Evolutionary conservation across 129 eudicot genomes (phyloP).

Genomic region (Tagetes erecta): DNA sequence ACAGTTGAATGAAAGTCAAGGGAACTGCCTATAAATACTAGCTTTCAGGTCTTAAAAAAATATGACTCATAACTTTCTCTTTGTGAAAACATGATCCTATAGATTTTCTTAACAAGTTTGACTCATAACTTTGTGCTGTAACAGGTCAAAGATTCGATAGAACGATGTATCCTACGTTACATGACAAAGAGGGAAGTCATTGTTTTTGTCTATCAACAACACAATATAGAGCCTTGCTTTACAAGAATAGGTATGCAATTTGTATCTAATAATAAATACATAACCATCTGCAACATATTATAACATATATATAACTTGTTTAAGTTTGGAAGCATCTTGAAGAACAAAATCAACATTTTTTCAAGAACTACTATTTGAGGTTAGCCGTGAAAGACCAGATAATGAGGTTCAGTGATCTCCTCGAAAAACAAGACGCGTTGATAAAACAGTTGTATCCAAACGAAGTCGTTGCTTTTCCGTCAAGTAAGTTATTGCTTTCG

Average conservation of each 20-base stretch:
- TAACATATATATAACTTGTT: not conserved
- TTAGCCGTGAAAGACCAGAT: not conserved
- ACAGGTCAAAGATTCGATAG: not conserved
- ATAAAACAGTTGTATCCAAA: constrained; percentile 27
- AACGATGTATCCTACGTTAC: not conserved
- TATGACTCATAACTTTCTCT: too few relatives aligned
- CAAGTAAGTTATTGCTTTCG: constrained; percentile 16
- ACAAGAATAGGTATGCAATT: not conserved
- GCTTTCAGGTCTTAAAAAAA: too few relatives aligned
- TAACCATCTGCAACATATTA: not conserved
- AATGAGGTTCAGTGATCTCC: too few relatives aligned
- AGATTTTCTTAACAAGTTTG: too few relatives aligned
- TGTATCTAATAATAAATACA: not conserved
- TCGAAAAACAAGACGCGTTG: too few relatives aligned
- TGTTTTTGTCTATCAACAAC: not conserved
- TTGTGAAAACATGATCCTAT: too few relatives aligned
- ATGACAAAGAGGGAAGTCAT: not conserved
- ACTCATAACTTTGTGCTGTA: not conserved
- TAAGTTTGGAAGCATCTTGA: not conserved
- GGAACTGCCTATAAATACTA: too few relatives aligned
- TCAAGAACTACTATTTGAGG: not conserved
- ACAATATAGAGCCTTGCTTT: not conserved
- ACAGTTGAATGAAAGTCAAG: not conserved
- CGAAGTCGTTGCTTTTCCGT: constrained; percentile 5
- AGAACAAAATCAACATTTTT: not conserved